Evolutionary conservation across 257 asterid species (phyloP).

Genomic region (Jacaranda mimosifolia): DNA sequence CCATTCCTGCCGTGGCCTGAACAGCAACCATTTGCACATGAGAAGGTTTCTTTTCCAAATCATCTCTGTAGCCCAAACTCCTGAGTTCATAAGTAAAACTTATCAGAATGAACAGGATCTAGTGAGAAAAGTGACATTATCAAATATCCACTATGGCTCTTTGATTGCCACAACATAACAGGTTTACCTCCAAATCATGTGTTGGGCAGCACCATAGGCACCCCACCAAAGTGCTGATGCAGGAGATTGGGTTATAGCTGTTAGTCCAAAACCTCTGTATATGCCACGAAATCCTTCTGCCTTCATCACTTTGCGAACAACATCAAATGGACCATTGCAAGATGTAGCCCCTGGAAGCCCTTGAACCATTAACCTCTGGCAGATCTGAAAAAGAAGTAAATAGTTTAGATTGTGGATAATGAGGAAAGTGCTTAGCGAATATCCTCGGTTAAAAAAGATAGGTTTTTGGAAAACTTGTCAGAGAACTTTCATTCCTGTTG

Average conservation of each 20-base stretch:
- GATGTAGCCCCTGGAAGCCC: constrained; percentile 81
- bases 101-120: background rate
- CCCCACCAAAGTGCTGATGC: constrained; percentile 99
- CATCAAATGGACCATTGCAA: constrained; percentile 85
- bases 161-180: constrained; percentile 4
- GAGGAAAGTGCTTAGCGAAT: background rate
- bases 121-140: background rate
- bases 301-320: constrained; percentile 58
- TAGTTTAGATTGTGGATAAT: background rate
- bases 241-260: constrained; percentile 79
- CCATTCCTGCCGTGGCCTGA: constrained; percentile 88
- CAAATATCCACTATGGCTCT: constrained; percentile 11
- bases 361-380: constrained; percentile 97
- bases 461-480: background rate
- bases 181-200: constrained; percentile 80
- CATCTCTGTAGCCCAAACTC: constrained; percentile 73
- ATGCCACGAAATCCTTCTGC: constrained; percentile 88
- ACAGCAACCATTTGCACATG: constrained; percentile 71
- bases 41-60: constrained; percentile 71
- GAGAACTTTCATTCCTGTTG: background rate
- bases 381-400: constrained; percentile 49
- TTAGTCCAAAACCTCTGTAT: constrained; percentile 91
- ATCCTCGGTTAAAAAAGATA: background rate
- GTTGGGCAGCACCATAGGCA: constrained; percentile 88
- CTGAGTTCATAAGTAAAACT: constrained; percentile 39